Evolutionary conservation across 2,329 filamentous ascomycete species (phyloP).

Genomic region (Verticillium albo-atrum): DNA sequence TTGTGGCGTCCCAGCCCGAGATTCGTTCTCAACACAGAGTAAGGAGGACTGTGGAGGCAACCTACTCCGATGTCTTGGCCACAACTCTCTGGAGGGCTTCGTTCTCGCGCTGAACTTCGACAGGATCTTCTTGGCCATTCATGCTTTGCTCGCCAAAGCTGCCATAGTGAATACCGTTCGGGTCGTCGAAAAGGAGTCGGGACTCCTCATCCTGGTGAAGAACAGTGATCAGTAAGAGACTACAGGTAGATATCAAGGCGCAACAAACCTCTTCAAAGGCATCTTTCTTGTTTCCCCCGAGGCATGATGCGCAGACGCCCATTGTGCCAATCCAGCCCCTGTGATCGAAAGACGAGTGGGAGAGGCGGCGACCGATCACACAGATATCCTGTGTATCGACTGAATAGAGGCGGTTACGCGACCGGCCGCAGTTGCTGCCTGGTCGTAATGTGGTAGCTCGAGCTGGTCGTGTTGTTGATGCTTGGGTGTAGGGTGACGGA

Average conservation of each 20-base stretch:
- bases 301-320: conserved; percentile 59
- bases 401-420: background rate
- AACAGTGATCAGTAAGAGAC: background rate
- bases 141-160: conserved; percentile 56
- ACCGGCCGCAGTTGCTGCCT: background rate
- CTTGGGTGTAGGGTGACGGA: background rate
- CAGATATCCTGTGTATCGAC: background rate
- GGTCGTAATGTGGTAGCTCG: background rate
- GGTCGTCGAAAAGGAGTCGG: conserved; percentile 57
- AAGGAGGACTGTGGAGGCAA: conserved; percentile 4
- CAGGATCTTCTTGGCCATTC: conserved; percentile 52
- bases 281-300: conserved; percentile 47
- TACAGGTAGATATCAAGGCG: background rate
- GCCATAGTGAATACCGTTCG: conserved; percentile 55
- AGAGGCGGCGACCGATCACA: background rate
- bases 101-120: conserved; percentile 59
- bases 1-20: background rate
- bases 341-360: background rate
- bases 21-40: too few species aligned
- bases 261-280: conserved; percentile 49
- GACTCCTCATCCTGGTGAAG: conserved; percentile 49
- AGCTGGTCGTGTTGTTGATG: background rate
- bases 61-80: conserved; percentile 60
- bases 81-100: conserved; percentile 62
- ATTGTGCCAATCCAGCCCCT: conserved; percentile 27